phyloP scores from a whole-genome alignment of 192 early-diverging fungal species.

The Umbelopsis sp. region DNA sequence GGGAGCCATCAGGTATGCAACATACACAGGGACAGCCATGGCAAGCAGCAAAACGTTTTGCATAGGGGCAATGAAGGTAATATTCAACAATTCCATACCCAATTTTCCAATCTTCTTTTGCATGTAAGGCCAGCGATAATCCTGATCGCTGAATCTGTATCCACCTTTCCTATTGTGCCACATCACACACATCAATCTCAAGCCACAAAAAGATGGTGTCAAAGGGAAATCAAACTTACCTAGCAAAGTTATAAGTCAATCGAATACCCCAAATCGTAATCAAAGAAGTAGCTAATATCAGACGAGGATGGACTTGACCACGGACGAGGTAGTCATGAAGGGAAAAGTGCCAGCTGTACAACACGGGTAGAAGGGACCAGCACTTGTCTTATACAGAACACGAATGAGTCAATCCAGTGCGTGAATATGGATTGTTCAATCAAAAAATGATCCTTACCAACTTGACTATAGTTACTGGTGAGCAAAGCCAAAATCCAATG shows the following conservation, averaged over 20 bases:
- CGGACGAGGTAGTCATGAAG: conserved; percentile 51
- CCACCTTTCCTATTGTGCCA: conserved; percentile 65
- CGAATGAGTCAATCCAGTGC: neutral
- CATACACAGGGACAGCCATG: conserved; percentile 57
- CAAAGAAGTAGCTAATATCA: conserved; percentile 45
- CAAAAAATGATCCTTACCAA: conserved; percentile 28
- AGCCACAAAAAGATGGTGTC: neutral
- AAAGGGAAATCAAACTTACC: conserved; percentile 25
- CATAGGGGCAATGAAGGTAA: conserved; percentile 73
- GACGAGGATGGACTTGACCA: conserved; percentile 41
- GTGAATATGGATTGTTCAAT: neutral
- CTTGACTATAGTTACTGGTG: conserved; percentile 50
- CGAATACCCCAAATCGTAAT: conserved; percentile 72
- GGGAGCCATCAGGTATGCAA: conserved; percentile 27
- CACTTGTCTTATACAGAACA: conserved; percentile 56
- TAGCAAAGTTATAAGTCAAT: conserved; percentile 76
- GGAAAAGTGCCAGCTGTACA: conserved; percentile 61
- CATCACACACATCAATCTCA: neutral
- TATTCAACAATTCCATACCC: conserved; percentile 67
- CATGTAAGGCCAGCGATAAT: conserved; percentile 76
- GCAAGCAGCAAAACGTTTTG: conserved; percentile 73
- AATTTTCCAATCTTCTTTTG: conserved; percentile 34
- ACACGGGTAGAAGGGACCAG: conserved; percentile 74
- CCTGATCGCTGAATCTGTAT: conserved; percentile 66
- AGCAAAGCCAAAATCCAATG: conserved; percentile 48